Percentiles rank a stretch among this genome's conserved stretches.
Evolutionary conservation across 225 moss, liverwort and hornwort genomes (phyloP).

Genomic region (Bryum argenteum): DNA sequence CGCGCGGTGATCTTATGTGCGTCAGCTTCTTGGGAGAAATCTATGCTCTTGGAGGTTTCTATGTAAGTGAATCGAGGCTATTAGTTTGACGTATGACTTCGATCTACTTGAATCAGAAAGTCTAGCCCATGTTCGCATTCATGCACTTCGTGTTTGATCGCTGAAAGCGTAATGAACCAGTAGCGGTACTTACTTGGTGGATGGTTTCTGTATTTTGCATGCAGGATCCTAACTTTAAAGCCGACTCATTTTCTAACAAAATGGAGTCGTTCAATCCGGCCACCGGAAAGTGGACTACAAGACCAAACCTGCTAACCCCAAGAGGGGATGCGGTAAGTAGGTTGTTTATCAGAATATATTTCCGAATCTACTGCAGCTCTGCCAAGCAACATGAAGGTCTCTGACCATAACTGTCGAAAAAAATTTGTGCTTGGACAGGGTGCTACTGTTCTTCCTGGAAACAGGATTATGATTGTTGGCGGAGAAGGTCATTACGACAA

Average conservation of each 20-base stretch:
- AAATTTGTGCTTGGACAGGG: conserved; percentile 45
- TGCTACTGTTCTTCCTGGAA: conserved; percentile 66
- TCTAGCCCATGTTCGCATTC: background rate
- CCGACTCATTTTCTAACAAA: conserved; percentile 54
- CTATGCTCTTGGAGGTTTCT: conserved; percentile 76
- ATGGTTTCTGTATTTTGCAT: background rate
- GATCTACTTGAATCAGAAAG: background rate
- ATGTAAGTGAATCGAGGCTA: conserved; percentile 47
- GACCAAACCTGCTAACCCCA: conserved; percentile 72
- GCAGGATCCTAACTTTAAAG: conserved; percentile 43
- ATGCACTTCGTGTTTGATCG: background rate
- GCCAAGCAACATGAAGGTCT: background rate
- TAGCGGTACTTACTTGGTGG: background rate
- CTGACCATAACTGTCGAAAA: conserved; percentile 1
- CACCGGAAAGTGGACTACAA: conserved; percentile 63
- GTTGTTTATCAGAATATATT: background rate
- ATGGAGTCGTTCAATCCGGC: conserved; percentile 87
- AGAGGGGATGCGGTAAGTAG: conserved; percentile 83
- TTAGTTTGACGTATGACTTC: background rate
- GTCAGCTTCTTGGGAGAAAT: conserved; percentile 66
- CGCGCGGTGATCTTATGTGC: conserved; percentile 87
- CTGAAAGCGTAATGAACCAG: background rate
- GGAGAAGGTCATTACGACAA: conserved; percentile 91
- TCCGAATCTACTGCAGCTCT: background rate
- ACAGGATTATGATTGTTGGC: conserved; percentile 76